These are phyloP conservation scores for Colletotrichum sp. DNA, from an alignment of 2,329 filamentous ascomycete species.

Conservation along the genomic window DNA sequence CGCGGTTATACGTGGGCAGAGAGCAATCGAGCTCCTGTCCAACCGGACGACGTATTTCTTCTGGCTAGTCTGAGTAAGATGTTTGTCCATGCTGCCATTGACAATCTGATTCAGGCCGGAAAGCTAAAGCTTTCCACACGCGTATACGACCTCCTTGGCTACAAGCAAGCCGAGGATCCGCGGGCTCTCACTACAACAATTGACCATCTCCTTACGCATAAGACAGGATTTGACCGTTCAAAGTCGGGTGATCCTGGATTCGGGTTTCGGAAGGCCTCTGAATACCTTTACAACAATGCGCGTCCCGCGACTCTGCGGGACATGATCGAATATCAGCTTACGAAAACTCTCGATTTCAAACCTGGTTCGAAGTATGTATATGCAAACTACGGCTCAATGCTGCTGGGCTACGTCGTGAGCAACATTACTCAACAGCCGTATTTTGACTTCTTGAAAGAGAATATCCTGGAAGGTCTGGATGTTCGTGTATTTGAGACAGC, in stretches of 20 bases:
- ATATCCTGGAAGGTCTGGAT: conserved; percentile 9
- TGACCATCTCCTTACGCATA: conserved; percentile 9
- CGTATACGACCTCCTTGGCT: conserved; percentile 14
- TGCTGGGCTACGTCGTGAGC: conserved; percentile 16
- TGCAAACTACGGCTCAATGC: conserved; percentile 21
- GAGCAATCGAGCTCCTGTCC: conserved; percentile 6
- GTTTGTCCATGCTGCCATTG: conserved; percentile 19
- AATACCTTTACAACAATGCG: background rate
- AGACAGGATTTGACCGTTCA: conserved; percentile 7
- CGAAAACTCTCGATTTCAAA: conserved; percentile 9
- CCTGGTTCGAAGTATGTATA: background rate
- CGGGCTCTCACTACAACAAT: conserved; percentile 17
- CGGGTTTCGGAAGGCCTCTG: conserved; percentile 8
- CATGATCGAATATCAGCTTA: conserved; percentile 22
- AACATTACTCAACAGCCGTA: conserved; percentile 14
- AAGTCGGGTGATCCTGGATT: conserved; percentile 6
- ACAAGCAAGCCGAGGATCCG: background rate
- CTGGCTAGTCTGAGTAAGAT: conserved; percentile 23
- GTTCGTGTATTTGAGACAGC: conserved; percentile 19
- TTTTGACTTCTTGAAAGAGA: background rate
- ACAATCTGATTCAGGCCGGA: conserved; percentile 10
- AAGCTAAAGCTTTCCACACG: background rate
- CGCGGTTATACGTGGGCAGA: conserved; percentile 23
- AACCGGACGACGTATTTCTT: conserved; percentile 18
- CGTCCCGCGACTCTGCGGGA: conserved; percentile 15